These are phyloP conservation scores for Scutellaria baicalensis DNA, from an alignment of 257 asterid genomes.

Conservation along the genomic window DNA sequence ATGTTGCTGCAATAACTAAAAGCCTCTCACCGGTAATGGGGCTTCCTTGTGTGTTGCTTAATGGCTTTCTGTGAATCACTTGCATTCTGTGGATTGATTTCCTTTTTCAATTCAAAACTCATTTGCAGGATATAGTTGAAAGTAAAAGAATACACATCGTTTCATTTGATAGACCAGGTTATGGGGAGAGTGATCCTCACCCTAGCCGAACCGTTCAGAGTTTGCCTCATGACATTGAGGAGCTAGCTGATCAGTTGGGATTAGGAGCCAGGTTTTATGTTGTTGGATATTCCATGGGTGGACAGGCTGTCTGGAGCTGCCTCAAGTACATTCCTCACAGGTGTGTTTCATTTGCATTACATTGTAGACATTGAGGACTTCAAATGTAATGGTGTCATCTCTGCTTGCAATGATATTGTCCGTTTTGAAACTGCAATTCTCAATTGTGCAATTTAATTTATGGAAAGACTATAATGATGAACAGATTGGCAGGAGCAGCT, in stretches of 20 bases:
- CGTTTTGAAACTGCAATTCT: neutral
- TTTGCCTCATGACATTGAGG: constrained; percentile 64
- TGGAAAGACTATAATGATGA: constrained; percentile 11
- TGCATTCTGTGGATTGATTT: neutral
- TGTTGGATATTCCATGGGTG: constrained; percentile 85
- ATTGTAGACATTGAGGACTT: neutral
- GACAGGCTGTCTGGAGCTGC: constrained; percentile 74
- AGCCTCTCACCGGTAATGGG: constrained; percentile 46
- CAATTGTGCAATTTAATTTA: neutral
- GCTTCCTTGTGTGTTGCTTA: neutral
- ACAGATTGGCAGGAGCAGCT: constrained; percentile 87
- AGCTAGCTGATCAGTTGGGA: constrained; percentile 82
- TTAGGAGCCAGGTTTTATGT: constrained; percentile 70
- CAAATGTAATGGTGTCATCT: neutral
- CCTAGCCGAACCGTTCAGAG: constrained; percentile 53
- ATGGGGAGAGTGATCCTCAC: constrained; percentile 91
- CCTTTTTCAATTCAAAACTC: neutral
- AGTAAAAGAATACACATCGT: constrained; percentile 59
- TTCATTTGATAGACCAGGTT: constrained; percentile 89
- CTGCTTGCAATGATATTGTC: neutral
- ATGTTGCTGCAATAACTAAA: constrained; percentile 25
- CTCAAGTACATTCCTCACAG: constrained; percentile 94
- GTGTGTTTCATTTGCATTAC: constrained; percentile 18
- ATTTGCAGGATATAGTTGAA: constrained; percentile 52
- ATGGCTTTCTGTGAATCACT: neutral